Conservation (phyloP, 805 yeast species). For the Pachysolen tannophilus region DNA sequence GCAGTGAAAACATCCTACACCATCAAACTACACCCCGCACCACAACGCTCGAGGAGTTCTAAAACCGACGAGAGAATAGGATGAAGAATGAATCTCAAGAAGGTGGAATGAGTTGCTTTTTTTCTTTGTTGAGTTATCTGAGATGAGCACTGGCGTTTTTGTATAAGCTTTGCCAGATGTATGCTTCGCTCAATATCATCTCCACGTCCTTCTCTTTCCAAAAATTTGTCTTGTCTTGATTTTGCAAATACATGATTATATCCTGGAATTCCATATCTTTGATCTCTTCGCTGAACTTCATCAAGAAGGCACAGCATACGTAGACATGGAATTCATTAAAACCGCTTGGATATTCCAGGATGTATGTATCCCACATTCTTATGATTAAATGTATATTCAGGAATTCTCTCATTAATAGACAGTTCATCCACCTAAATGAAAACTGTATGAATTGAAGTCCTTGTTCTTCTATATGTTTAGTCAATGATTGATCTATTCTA, state of each 20-base stretch:
- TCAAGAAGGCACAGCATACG: constrained; percentile 94
- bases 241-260: constrained; percentile 83
- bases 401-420: constrained; percentile 93
- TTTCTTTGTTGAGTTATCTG: constrained; percentile 23
- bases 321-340: constrained; percentile 91
- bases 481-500: constrained; percentile 69
- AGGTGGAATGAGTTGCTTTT: too few species aligned
- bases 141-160: constrained; percentile 87
- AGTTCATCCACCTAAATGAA: constrained; percentile 98
- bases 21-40: too few species aligned
- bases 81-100: too few species aligned
- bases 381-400: constrained; percentile 68
- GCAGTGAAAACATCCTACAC: too few species aligned
- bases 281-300: constrained; percentile 75
- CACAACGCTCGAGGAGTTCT: too few species aligned
- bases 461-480: constrained; percentile 68
- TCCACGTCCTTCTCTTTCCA: constrained; percentile 93
- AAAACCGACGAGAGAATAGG: too few species aligned
- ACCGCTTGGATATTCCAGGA: constrained; percentile 67
- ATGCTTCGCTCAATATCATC: constrained; percentile 88
- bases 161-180: constrained; percentile 90
- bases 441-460: constrained; percentile 94
- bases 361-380: constrained; percentile 97
- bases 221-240: constrained; percentile 64
- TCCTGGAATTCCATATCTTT: constrained; percentile 91